phyloP scores from a whole-genome alignment of 2,329 filamentous ascomycete species.

The Drechslerella coelobrocha region DNA sequence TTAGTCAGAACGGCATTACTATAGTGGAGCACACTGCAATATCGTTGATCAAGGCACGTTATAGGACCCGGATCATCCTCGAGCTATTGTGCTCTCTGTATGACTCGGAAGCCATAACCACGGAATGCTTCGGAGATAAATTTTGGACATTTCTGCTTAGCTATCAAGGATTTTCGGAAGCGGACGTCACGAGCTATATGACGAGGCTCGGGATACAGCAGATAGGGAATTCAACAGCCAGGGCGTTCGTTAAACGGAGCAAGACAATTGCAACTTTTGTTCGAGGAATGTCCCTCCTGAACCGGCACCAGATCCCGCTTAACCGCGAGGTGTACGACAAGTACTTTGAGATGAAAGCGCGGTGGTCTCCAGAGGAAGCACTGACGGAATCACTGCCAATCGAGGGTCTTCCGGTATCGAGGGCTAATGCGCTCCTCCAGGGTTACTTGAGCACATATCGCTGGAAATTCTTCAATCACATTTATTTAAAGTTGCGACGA shows the following conservation, averaged over 20 bases:
- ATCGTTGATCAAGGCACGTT: constrained; percentile 47
- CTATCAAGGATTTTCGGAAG: constrained; percentile 40
- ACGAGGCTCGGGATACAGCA: constrained; percentile 36
- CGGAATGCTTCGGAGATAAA: constrained; percentile 50
- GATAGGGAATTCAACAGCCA: constrained; percentile 20
- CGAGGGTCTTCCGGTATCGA: constrained; percentile 30
- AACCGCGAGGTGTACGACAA: constrained; percentile 32
- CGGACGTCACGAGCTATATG: constrained; percentile 49
- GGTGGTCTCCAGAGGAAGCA: constrained; percentile 38
- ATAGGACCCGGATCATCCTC: constrained; percentile 43
- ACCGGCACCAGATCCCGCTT: constrained; percentile 22
- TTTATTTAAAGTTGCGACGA: constrained; percentile 41
- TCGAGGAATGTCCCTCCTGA: constrained; percentile 34
- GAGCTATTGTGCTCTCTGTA: constrained; percentile 52
- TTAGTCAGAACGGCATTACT: constrained; percentile 38
- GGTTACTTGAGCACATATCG: constrained; percentile 45
- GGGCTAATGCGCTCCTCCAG: constrained; percentile 48
- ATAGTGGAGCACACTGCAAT: constrained; percentile 49
- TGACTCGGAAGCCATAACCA: constrained; percentile 18
- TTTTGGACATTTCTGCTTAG: constrained; percentile 53
- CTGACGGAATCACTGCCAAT: constrained; percentile 42
- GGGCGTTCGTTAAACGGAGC: constrained; percentile 34
- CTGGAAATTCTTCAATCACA: constrained; percentile 49
- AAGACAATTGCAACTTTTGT: constrained; percentile 33
- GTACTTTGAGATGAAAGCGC: constrained; percentile 31